Evolutionary conservation across 192 early-diverging fungal species (phyloP), one percentile per base, ranked within the genome.

Genomic region (Lobosporangium transversale): DNA sequence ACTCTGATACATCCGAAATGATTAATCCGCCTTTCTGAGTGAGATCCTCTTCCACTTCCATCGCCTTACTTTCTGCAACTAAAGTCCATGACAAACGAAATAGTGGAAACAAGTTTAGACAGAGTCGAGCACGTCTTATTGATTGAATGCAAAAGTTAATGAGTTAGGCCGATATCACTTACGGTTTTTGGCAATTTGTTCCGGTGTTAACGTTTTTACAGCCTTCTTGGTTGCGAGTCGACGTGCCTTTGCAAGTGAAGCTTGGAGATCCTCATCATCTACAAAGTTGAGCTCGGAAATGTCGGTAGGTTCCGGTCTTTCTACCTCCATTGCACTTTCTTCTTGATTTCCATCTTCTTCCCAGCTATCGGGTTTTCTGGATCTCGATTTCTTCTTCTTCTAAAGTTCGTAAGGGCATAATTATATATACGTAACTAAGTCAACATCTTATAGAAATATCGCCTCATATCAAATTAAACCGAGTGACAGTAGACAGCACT

Each of bases 201-300:
- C 88, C 6, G 85, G 81, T 11, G 81, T 85, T 32, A 80, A 66
- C 14, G 70, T 68, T 17, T 83, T 81, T 45, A 79, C 53, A 1
- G 62, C 43, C 76, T 93, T 88, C 49, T 85, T 86, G 11, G 80
- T 80, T 0, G 87, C 88, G 36, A 87, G 52, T 23, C 89, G 75
- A 36, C 97, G 85, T 14, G 93, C 84, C 11, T 87, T 79, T 1
- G 94, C 89, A n/a, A 98, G 78, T 11, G 95, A 93, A 23, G 79
- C 70, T 60, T 97, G 95, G 42, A 98, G 69, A 54, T 98, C 97
- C 63, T 97, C 96, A 69, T 98, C 97, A 63, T 98, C 97, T 17
- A 97, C 94, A 83, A 91, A 91, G 66, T 93, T 95, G 14, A 87
- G 62, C n/a, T 91, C 88, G 0, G 67, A 69, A 4, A 66, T 66